Evolutionary conservation across 1,139 yeast species (phyloP), one percentile per base, ranked within the genome.

Genomic region (Hemisphaericaspora xylofermentans): DNA sequence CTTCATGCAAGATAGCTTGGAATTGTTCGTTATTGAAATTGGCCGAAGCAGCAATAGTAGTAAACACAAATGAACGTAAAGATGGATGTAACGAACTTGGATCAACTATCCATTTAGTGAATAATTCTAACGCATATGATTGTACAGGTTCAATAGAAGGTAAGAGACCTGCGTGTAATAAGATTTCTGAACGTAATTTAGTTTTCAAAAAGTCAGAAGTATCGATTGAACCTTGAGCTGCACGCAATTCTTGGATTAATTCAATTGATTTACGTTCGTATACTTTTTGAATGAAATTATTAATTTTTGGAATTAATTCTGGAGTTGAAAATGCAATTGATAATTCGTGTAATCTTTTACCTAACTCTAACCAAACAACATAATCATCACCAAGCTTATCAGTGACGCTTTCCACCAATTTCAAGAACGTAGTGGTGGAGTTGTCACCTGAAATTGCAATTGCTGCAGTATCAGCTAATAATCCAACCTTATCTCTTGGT

Each of bases 361-460:
- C 61, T 36, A 85, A 64, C 49, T 82, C 82, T 33, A 68, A 60
- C 94, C 95, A 86, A 25, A 85, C 88, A 35, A 76, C 78, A 53
- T 71, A 78, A 39, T 64, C 68, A 38, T 79, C 75, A 34, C 74
- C 70, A 36, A 68, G 48, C 45, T 79, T 81, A 29, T 68, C 63
- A 38, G 56, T 73, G 44, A 81, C 60, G 34, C 68, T 61, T 38
- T 64, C 57, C 50, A 73, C 50, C 55, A 77, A 52, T 52, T 70
- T 61, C 64, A 78, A 57, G 58, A 77, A 64, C 13, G 81, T 74
- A 8, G 55, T 41, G 4, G 74, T 66, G 36, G 72, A 58, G 30
- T 71, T 66, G 36, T 73, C 55, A 6, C 91, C 89, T 3, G 91
- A 76, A 41, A 74, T 67, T 2, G 88, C 81, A 33, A 80, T 72